phyloP scores from a whole-genome alignment of 2,329 filamentous ascomycete species.

The Colletotrichum euphorbiae region DNA sequence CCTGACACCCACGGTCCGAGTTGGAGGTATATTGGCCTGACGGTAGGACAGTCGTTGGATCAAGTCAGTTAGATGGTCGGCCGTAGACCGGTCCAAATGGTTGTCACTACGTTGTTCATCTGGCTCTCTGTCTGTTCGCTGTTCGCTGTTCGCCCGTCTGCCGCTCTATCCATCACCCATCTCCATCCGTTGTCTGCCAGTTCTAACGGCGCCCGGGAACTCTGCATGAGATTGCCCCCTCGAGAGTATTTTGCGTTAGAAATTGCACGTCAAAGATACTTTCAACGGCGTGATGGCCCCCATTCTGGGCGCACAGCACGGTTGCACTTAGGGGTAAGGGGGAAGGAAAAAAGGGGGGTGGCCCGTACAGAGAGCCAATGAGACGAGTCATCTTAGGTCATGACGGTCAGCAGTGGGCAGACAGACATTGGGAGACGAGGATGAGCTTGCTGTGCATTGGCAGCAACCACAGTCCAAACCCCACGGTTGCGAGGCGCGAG shows the following conservation, averaged over 20 bases:
- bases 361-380: conserved; percentile 22
- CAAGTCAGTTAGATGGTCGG: neutral
- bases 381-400: conserved; percentile 31
- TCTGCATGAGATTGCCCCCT: conserved; percentile 29
- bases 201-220: conserved; percentile 22
- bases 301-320: conserved; percentile 31
- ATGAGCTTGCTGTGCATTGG: conserved; percentile 21
- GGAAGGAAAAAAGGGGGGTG: neutral
- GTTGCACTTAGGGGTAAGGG: conserved; percentile 27
- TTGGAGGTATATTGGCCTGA: conserved; percentile 17
- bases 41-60: conserved; percentile 7
- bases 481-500: neutral
- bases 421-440: conserved; percentile 29
- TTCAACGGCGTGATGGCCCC: conserved; percentile 37
- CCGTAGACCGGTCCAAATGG: conserved; percentile 9
- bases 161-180: conserved; percentile 7
- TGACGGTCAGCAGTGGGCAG: conserved; percentile 1
- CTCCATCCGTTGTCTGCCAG: conserved; percentile 6
- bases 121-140: too few relatives aligned
- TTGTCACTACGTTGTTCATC: neutral
- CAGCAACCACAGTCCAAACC: too few relatives aligned
- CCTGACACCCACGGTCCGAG: conserved; percentile 29
- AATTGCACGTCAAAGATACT: conserved; percentile 36
- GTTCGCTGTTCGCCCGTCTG: neutral
- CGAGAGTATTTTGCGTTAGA: conserved; percentile 21